Conservation (phyloP, 345 rosid genomes). For the Diplotaxis tenuifolia region DNA sequence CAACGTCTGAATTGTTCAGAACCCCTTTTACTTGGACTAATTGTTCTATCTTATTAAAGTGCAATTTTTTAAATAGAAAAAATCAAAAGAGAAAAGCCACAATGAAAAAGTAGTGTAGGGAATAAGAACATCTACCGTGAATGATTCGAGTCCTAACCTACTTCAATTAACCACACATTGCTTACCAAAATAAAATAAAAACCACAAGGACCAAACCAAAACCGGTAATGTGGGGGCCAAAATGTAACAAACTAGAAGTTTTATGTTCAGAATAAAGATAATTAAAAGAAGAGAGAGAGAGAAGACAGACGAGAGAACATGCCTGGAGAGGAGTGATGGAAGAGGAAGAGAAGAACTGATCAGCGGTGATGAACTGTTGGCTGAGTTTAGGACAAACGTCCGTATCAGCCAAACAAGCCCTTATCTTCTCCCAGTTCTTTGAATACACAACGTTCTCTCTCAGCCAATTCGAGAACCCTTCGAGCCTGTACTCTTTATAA, state of each 20-base stretch:
- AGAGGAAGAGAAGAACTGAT: conserved; percentile 61
- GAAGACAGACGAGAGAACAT: conserved; percentile 26
- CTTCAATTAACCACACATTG: background rate
- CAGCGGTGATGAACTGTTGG: conserved; percentile 55
- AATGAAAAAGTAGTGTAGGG: background rate
- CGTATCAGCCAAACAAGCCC: conserved; percentile 66
- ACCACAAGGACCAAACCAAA: too few species aligned
- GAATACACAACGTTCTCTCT: conserved; percentile 57
- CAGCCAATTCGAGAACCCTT: conserved; percentile 69
- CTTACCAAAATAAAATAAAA: background rate
- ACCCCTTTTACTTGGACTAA: background rate
- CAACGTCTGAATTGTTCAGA: background rate
- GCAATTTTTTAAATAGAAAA: background rate
- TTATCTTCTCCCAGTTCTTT: conserved; percentile 62
- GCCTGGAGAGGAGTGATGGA: conserved; percentile 80
- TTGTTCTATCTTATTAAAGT: background rate
- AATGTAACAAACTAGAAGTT: background rate
- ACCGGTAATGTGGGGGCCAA: conserved; percentile 1
- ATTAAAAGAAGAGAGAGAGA: background rate
- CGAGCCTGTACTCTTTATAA: conserved; percentile 67
- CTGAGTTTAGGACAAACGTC: conserved; percentile 61
- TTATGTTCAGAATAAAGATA: background rate
- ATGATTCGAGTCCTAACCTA: too few species aligned
- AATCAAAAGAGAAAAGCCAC: background rate
- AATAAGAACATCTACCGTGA: too few species aligned